Conservation (phyloP, 2,329 filamentous ascomycete genomes). For the Beauveria pseudobassiana region DNA sequence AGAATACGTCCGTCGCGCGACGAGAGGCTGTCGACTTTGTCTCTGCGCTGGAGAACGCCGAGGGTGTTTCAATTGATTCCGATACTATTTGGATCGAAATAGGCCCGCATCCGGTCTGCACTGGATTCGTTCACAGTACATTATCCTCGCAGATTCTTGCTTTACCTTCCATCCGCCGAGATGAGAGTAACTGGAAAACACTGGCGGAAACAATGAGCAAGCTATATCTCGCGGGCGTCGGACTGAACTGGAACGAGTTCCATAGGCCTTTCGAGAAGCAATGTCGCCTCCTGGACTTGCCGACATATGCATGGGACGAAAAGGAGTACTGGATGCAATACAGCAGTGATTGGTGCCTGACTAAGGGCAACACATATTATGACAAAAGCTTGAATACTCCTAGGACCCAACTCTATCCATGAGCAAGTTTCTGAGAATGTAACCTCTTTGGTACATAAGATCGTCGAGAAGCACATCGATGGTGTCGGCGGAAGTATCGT, state of each 20-base stretch:
- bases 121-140: too few species aligned
- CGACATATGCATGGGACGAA: conserved; percentile 44
- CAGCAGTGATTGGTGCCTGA: conserved; percentile 58
- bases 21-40: too few species aligned
- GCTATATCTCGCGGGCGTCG: too few species aligned
- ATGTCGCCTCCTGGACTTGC: too few species aligned
- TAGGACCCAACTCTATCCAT: conserved; percentile 18
- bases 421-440: conserved; percentile 32
- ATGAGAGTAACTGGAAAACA: conserved; percentile 15
- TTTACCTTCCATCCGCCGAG: neutral
- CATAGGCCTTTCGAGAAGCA: too few species aligned
- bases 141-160: too few species aligned
- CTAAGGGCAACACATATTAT: conserved; percentile 29
- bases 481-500: neutral
- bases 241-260: too few species aligned
- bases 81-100: too few species aligned
- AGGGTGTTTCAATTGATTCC: too few species aligned
- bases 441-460: conserved; percentile 21
- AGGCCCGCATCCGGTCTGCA: too few species aligned
- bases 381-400: neutral
- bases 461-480: neutral
- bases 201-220: conserved; percentile 29
- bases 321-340: conserved; percentile 62
- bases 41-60: too few species aligned
- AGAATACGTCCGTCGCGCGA: too few species aligned